phyloP scores from a whole-genome alignment of 306 rosid species.

The Malus sieversii region DNA sequence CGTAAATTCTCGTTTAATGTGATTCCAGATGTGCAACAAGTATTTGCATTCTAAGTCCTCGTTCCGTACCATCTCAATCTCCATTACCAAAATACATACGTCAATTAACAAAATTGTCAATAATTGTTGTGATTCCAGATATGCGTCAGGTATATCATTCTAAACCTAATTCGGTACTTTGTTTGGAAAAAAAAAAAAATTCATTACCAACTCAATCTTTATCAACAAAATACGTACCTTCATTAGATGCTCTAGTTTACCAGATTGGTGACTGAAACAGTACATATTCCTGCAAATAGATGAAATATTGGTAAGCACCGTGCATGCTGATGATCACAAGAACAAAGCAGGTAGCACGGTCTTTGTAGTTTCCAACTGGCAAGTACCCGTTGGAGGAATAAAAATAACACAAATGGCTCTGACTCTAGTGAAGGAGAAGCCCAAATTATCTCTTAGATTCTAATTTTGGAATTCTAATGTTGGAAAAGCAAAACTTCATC shows the following conservation, averaged over 20 bases:
- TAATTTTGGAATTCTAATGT: background rate
- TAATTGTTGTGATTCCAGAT: background rate
- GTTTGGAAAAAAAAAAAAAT: no score
- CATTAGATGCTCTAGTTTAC: constrained; percentile 95
- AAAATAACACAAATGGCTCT: background rate
- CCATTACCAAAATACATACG: no score
- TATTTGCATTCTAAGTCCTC: no score
- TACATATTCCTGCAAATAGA: constrained; percentile 70
- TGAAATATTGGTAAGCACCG: background rate
- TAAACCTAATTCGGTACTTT: background rate
- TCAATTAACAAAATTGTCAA: background rate
- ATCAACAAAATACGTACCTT: constrained; percentile 48
- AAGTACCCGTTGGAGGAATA: background rate
- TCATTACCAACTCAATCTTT: constrained; percentile 7
- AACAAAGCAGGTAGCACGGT: background rate
- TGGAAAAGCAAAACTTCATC: background rate
- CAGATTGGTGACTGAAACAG: constrained; percentile 95
- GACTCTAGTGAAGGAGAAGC: background rate
- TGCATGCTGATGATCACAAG: background rate
- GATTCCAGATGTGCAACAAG: no score
- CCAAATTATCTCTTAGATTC: background rate
- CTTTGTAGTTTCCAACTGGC: background rate
- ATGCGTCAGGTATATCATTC: background rate
- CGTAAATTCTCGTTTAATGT: no score
- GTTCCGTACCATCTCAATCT: no score